Base-by-base conservation (phyloP, 1,284 basidiomycete species). In the Xerocomus minutiporus region DNA sequence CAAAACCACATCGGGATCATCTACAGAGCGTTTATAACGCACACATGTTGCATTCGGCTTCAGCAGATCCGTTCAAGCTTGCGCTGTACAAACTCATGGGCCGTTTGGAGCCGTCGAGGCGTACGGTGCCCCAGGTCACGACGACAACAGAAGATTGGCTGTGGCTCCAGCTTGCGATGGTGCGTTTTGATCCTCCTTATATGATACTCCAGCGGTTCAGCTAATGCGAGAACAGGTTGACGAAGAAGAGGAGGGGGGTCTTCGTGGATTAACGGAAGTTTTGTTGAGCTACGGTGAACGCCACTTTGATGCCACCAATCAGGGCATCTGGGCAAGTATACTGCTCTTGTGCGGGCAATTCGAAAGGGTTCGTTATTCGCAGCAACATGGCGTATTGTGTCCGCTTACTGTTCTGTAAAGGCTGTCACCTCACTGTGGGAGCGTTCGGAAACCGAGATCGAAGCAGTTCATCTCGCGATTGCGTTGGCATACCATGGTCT, bases 91-190 rank as follows among this genome's bases (percentile, higher is more conserved):
- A 97, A 67, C 76, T 99, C 31, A 88, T 99, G 75, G 96, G 95
- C 39, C 87, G 91, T 59, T 83, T 97, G 51, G 96, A 99, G 62
- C 83, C 93, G 2, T 73, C 82, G 6, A 80, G 92, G 51, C 82
- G 93, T 55, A 90, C 85, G 60, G 87, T 95, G 1, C 80, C 84
- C 8, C 82, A 88, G 46, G 91, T 98, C 5, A 97, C 93, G 1
- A 80, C 83, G 15, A 96, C 92, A 7, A 96, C 93, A 4, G 96
- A 98, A 67, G 96, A 98, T 71, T 99, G 97, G 96, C 78, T 98
- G 35, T 99, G 96, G 96, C 84, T 97, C 75, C 96, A 99, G 74
- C 80, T 99, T 17, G 81, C 84, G 15, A 88, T 98, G 88, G 85
- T 82, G 48, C 34, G 31, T 52, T 12, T 45, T 28, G 42, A 48